phyloP scores from a whole-genome alignment of 1,284 basidiomycete species.

The Pseudozyma thailandica region DNA sequence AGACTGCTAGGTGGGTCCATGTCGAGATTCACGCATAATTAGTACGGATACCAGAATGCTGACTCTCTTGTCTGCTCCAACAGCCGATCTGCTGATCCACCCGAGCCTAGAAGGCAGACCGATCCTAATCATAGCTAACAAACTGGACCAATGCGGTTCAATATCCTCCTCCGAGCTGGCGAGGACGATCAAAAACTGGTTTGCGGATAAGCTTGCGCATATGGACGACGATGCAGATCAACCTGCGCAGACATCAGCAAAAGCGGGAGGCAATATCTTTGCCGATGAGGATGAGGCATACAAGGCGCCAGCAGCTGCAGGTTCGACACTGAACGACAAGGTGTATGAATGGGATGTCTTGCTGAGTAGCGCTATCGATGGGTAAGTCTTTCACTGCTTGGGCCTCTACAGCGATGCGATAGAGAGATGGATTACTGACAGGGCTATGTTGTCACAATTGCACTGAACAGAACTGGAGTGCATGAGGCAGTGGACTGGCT shows the following conservation, averaged over 20 bases:
- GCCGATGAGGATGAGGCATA: constrained; percentile 30
- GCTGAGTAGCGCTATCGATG: constrained; percentile 34
- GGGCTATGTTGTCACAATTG: too few species aligned
- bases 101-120: constrained; percentile 39
- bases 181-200: constrained; percentile 29
- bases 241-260: not conserved
- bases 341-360: constrained; percentile 48
- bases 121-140: constrained; percentile 40
- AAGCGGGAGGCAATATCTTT: constrained; percentile 21
- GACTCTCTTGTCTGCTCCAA: not conserved
- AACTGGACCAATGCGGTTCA: constrained; percentile 26
- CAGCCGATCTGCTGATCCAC: constrained; percentile 33
- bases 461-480: constrained; percentile 22
- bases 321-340: constrained; percentile 11
- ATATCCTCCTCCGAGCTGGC: constrained; percentile 12
- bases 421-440: not conserved
- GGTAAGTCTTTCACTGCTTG: constrained; percentile 17
- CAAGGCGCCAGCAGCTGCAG: constrained; percentile 11
- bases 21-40: too few species aligned
- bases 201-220: constrained; percentile 24
- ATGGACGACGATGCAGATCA: constrained; percentile 14
- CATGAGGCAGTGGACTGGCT: constrained; percentile 43
- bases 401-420: not conserved
- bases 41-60: too few species aligned
- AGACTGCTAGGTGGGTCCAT: constrained; percentile 26